phyloP scores from a whole-genome alignment of 352 stramenopile species.

The Pythium sp. region DNA sequence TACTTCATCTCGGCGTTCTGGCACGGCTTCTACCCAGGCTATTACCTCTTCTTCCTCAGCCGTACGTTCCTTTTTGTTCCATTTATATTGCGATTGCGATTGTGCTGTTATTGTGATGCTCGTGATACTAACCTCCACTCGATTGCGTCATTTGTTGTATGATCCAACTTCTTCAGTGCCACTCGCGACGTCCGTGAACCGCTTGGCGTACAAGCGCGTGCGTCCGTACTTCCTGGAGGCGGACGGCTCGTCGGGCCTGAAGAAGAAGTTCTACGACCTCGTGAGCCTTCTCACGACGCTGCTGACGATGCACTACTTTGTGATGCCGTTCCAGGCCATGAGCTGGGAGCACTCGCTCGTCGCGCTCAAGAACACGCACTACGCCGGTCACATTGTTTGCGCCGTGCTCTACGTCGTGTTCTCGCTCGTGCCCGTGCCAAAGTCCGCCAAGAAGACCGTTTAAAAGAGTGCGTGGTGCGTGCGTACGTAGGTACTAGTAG shows the following conservation, averaged over 20 bases:
- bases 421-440: conserved; percentile 55
- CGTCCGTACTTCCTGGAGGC: conserved; percentile 63
- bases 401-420: conserved; percentile 69
- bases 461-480: conserved; percentile 19
- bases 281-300: conserved; percentile 43
- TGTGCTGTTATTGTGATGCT: background rate
- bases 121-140: background rate
- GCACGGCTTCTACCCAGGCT: conserved; percentile 97
- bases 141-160: background rate
- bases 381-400: conserved; percentile 60
- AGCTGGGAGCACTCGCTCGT: conserved; percentile 65
- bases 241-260: conserved; percentile 41
- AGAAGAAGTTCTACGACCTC: conserved; percentile 68
- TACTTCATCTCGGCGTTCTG: conserved; percentile 95
- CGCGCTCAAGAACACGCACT: conserved; percentile 68
- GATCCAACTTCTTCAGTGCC: conserved; percentile 30
- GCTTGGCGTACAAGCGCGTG: conserved; percentile 57
- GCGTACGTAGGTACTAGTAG: too few species aligned
- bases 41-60: conserved; percentile 95
- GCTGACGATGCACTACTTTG: conserved; percentile 65
- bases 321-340: conserved; percentile 72
- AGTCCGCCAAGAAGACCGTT: conserved; percentile 53
- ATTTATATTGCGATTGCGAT: background rate
- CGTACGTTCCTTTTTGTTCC: conserved; percentile 24
- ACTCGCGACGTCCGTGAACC: conserved; percentile 65